These are phyloP conservation scores for Platanus orientalis DNA, from an alignment of 164 flowering plant genomes.

Conservation along the genomic window DNA sequence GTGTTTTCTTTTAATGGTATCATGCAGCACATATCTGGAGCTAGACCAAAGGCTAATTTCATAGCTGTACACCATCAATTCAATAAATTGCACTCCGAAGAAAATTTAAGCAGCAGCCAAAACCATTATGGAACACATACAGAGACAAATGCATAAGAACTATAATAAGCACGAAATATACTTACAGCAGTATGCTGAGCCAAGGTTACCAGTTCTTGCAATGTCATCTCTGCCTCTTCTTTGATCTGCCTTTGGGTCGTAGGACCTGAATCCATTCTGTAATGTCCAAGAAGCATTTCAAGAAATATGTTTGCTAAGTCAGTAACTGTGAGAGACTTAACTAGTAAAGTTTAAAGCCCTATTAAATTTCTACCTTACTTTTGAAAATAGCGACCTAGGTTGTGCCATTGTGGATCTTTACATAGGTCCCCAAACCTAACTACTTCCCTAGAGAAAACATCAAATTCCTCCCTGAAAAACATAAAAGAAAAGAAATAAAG, in stretches of 20 bases:
- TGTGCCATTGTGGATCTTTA: conserved; percentile 72
- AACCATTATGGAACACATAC: neutral
- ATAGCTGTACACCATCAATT: neutral
- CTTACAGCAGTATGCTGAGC: conserved; percentile 63
- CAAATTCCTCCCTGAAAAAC: conserved; percentile 49
- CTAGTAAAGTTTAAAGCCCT: neutral
- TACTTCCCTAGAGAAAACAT: conserved; percentile 51
- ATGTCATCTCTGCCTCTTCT: conserved; percentile 35
- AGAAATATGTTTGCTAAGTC: neutral
- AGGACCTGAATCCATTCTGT: conserved; percentile 41
- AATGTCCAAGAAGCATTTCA: conserved; percentile 12
- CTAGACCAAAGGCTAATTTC: neutral
- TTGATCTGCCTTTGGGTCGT: conserved; percentile 22
- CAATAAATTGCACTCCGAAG: neutral
- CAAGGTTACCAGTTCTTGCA: conserved; percentile 47
- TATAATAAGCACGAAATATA: neutral
- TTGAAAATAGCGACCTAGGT: conserved; percentile 43
- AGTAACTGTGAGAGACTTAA: conserved; percentile 11
- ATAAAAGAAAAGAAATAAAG: neutral
- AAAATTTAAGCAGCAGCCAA: neutral
- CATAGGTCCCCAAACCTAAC: conserved; percentile 59
- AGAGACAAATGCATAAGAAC: neutral
- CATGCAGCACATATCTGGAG: neutral
- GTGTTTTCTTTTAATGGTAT: neutral
- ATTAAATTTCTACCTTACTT: conserved; percentile 23